Conservation (phyloP, 805 yeast species). For the Zygosaccharomyces bailii region DNA sequence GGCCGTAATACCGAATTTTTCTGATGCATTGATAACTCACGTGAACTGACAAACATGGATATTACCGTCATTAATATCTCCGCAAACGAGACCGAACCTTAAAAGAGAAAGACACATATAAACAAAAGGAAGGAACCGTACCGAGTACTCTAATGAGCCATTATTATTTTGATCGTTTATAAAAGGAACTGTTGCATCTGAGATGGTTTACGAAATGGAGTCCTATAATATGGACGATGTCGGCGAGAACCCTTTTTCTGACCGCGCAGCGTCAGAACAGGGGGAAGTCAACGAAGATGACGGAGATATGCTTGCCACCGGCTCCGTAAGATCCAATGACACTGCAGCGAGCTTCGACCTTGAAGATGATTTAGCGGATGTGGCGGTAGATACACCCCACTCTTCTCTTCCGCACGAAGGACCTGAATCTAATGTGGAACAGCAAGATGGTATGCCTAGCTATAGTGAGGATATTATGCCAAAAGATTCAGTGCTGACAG, state of each 20-base stretch:
- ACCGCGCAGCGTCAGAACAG: constrained; percentile 1
- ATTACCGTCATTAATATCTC: background rate
- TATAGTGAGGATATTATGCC: constrained; percentile 17
- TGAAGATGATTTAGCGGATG: constrained; percentile 4
- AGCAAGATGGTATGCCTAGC: constrained; percentile 13
- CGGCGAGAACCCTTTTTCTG: constrained; percentile 4
- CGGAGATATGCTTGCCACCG: constrained; percentile 1
- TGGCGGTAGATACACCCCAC: constrained; percentile 1
- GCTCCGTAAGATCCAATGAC: background rate
- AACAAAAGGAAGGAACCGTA: background rate
- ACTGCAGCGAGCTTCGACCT: background rate
- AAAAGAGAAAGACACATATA: background rate
- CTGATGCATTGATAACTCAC: background rate
- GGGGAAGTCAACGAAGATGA: background rate
- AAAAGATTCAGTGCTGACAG: constrained; percentile 21
- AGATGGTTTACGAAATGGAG: background rate
- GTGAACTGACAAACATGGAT: background rate
- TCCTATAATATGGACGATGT: background rate
- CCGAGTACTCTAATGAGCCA: background rate
- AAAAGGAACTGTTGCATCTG: background rate
- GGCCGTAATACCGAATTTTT: no score
- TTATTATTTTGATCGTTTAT: no score
- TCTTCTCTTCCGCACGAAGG: constrained; percentile 11
- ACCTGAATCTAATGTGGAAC: constrained; percentile 5
- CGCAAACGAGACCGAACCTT: background rate